Conservation (phyloP, 768 basidiomycete species). For the Naganishia friedmannii region DNA sequence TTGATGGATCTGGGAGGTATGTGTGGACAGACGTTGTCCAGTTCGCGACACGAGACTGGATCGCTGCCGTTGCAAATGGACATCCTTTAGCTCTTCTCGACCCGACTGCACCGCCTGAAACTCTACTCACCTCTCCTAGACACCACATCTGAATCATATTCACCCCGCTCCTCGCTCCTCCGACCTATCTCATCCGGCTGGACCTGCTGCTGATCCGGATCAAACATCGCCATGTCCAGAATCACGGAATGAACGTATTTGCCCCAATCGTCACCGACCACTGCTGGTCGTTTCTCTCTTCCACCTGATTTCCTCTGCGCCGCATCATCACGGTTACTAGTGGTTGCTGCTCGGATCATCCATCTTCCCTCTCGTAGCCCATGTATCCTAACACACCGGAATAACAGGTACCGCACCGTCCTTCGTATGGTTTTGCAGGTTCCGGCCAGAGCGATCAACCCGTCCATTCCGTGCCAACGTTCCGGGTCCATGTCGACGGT, state of each 20-base stretch:
- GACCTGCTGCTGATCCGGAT: slow-evolving; percentile 34
- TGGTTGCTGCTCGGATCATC: slow-evolving; percentile 29
- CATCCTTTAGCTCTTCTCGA: too few relatives aligned
- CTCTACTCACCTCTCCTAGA: background rate
- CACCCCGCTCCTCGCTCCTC: background rate
- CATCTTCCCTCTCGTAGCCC: slow-evolving; percentile 37
- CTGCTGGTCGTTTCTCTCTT: background rate
- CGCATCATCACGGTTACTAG: background rate
- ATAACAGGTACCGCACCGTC: slow-evolving; percentile 42
- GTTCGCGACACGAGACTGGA: slow-evolving; percentile 1
- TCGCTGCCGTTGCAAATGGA: background rate
- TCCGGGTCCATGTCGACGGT: slow-evolving; percentile 48
- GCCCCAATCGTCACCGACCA: slow-evolving; percentile 36
- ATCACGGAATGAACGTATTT: slow-evolving; percentile 48
- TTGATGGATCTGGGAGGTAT: slow-evolving; percentile 5
- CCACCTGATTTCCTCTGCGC: background rate
- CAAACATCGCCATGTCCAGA: slow-evolving; percentile 49
- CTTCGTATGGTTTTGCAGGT: slow-evolving; percentile 38
- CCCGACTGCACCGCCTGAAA: too few relatives aligned
- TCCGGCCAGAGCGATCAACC: slow-evolving; percentile 39
- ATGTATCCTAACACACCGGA: slow-evolving; percentile 44
- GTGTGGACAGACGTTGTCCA: slow-evolving; percentile 3
- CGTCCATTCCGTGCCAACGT: slow-evolving; percentile 39
- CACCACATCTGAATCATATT: background rate
- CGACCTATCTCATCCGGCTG: background rate